Evolutionary conservation across 2,329 filamentous ascomycete genomes (phyloP).

Genomic region (Celoporthe dispersa): DNA sequence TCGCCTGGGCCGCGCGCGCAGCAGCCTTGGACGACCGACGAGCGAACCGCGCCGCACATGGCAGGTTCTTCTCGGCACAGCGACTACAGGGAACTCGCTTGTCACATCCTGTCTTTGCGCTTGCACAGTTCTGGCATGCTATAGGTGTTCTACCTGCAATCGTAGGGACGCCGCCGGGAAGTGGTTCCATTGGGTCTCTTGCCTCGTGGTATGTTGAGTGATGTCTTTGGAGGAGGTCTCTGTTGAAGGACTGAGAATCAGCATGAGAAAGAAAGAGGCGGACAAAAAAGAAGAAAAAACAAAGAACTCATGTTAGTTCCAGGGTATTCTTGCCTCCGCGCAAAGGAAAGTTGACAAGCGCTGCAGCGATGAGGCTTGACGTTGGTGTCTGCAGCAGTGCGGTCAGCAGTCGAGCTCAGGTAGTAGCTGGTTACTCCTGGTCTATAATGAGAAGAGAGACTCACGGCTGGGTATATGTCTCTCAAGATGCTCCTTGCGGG

Average conservation of each 20-base stretch:
- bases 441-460: conserved; percentile 33
- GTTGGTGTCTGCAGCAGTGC: conserved; percentile 50
- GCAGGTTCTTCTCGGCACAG: conserved; percentile 53
- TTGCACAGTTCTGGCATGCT: conserved; percentile 54
- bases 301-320: too few species aligned
- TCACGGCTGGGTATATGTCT: conserved; percentile 58
- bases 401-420: conserved; percentile 26
- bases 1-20: conserved; percentile 48
- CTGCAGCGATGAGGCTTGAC: conserved; percentile 58
- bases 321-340: conserved; percentile 47
- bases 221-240: conserved; percentile 57
- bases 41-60: conserved; percentile 54
- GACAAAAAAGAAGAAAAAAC: too few species aligned
- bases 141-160: conserved; percentile 50
- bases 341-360: conserved; percentile 54
- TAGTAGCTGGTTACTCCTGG: too few species aligned
- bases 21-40: conserved; percentile 55
- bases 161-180: conserved; percentile 48
- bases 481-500: conserved; percentile 61
- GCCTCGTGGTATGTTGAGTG: conserved; percentile 56
- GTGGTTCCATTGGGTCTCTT: conserved; percentile 50
- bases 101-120: conserved; percentile 56
- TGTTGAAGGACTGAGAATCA: conserved; percentile 32
- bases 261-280: background rate
- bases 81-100: conserved; percentile 54